Evolutionary conservation across 305 asterid species (phyloP).

Genomic region (Nicotiana rustica): DNA sequence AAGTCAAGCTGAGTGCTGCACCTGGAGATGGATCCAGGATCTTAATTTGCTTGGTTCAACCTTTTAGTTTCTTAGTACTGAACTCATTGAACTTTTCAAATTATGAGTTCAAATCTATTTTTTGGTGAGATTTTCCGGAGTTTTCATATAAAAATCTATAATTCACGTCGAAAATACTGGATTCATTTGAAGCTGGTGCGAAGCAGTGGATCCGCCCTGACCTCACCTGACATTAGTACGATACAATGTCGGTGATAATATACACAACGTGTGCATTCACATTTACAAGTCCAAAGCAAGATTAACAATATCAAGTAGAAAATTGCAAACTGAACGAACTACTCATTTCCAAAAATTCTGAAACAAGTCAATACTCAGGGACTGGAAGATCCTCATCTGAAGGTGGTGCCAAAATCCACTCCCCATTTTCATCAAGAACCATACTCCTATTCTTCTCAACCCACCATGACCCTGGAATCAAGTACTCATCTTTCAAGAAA

Average conservation of each 20-base stretch:
- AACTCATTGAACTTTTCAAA: too few species aligned
- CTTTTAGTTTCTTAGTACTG: too few species aligned
- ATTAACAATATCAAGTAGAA: background rate
- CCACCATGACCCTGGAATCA: conserved; percentile 96
- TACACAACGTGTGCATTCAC: background rate
- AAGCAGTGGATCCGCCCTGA: too few species aligned
- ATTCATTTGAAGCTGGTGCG: too few species aligned
- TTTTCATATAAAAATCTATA: too few species aligned
- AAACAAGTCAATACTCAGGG: conserved; percentile 57
- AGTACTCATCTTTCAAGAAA: conserved; percentile 68
- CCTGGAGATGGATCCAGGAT: too few species aligned
- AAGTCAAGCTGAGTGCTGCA: too few species aligned
- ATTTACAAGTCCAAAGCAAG: conserved; percentile 5
- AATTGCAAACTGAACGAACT: background rate
- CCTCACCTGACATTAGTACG: background rate
- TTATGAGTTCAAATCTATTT: too few species aligned
- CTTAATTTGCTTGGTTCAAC: too few species aligned
- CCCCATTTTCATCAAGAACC: conserved; percentile 59
- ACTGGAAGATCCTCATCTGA: conserved; percentile 72
- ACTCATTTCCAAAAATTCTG: background rate
- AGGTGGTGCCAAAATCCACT: conserved; percentile 74
- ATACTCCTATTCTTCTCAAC: conserved; percentile 86
- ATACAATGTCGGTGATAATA: background rate
- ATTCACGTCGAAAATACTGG: too few species aligned
- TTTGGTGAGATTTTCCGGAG: too few species aligned